phyloP scores from a whole-genome alignment of 2,329 filamentous ascomycete genomes.

The Aureobasidium sp. region DNA sequence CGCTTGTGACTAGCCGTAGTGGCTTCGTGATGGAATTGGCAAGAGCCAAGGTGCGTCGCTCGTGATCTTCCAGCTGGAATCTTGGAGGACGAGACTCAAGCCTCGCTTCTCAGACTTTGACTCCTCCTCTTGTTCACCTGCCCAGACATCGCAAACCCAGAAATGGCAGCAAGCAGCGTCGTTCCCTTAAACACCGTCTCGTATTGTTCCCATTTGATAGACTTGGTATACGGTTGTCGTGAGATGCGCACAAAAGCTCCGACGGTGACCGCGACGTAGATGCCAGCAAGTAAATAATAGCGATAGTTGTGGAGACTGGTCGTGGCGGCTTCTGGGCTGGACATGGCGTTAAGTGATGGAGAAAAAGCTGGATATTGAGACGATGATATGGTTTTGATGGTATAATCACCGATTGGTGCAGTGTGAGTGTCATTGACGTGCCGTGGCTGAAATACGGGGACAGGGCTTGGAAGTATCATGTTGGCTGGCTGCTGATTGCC shows the following conservation, averaged over 20 bases:
- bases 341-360: neutral
- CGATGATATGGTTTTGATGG: neutral
- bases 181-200: slow-evolving; percentile 31
- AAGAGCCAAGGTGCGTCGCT: neutral
- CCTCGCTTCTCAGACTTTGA: neutral
- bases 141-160: slow-evolving; percentile 12
- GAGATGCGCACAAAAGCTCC: slow-evolving; percentile 28
- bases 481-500: neutral
- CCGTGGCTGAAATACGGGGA: neutral
- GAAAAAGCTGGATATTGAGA: neutral
- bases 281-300: slow-evolving; percentile 25
- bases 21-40: neutral
- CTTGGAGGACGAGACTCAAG: neutral
- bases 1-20: too few relatives aligned
- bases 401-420: neutral
- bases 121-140: neutral
- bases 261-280: slow-evolving; percentile 24
- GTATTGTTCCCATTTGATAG: slow-evolving; percentile 29
- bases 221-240: slow-evolving; percentile 26
- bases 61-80: neutral
- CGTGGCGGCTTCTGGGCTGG: neutral
- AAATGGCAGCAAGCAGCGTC: slow-evolving; percentile 17
- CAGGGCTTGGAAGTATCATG: neutral
- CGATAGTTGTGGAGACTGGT: slow-evolving; percentile 19
- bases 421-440: neutral